These are phyloP conservation scores for Hymenoscyphus salicellus DNA, from an alignment of 2,329 filamentous ascomycete genomes.

Conservation along the genomic window DNA sequence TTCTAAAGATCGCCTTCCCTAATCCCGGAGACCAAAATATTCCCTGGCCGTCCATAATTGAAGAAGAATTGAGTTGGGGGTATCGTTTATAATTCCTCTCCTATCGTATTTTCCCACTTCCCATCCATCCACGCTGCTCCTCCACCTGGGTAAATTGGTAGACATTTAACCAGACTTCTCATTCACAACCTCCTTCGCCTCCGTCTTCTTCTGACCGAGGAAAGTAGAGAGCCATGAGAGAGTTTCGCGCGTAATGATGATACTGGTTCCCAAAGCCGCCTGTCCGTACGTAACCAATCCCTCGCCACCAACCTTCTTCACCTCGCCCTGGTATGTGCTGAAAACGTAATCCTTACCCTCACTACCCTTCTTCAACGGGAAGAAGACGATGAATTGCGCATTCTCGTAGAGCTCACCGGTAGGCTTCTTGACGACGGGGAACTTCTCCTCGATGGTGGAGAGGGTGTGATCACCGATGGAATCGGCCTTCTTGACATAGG, in stretches of 20 bases:
- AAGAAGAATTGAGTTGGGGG: slow-evolving; percentile 7
- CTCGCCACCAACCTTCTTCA: slow-evolving; percentile 62
- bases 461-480: slow-evolving; percentile 70
- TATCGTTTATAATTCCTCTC: not conserved
- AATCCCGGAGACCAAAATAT: not conserved
- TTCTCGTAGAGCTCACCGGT: slow-evolving; percentile 66
- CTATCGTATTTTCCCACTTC: not conserved
- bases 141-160: not conserved
- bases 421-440: slow-evolving; percentile 73
- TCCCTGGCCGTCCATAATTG: not conserved
- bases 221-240: slow-evolving; percentile 59
- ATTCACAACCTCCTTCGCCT: slow-evolving; percentile 53
- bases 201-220: slow-evolving; percentile 60
- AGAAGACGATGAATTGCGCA: slow-evolving; percentile 58
- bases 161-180: slow-evolving; percentile 39
- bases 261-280: slow-evolving; percentile 64
- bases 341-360: slow-evolving; percentile 62
- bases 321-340: slow-evolving; percentile 55
- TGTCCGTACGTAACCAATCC: slow-evolving; percentile 66
- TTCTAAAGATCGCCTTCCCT: not conserved
- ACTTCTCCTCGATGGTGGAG: slow-evolving; percentile 63
- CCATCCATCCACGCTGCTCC: not conserved
- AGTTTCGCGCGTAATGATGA: slow-evolving; percentile 65
- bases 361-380: slow-evolving; percentile 60
- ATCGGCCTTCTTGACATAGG: slow-evolving; percentile 82